phyloP scores from a whole-genome alignment of 129 eudicot species.

The Solidago caesia region DNA sequence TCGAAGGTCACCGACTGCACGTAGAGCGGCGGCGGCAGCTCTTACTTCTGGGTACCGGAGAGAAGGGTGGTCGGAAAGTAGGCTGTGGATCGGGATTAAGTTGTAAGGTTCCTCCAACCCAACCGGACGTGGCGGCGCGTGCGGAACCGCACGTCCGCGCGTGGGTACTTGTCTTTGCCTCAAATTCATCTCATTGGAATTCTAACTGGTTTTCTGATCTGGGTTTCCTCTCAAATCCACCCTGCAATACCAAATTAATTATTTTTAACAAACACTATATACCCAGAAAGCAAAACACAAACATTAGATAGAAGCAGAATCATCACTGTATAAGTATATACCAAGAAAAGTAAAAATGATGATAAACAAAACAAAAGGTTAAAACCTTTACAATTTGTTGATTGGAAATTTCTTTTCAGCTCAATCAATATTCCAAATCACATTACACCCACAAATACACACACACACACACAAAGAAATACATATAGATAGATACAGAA shows the following conservation, averaged over 20 bases:
- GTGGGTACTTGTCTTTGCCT: conserved; percentile 64
- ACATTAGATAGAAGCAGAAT: conserved; percentile 4
- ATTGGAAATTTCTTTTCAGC: background rate
- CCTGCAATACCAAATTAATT: conserved; percentile 27
- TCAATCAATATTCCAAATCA: background rate
- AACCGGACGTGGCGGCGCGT: conserved; percentile 43
- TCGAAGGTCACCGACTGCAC: conserved; percentile 69
- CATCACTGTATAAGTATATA: background rate
- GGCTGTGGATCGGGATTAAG: conserved; percentile 73
- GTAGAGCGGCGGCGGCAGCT: conserved; percentile 77
- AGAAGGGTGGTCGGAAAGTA: conserved; percentile 68
- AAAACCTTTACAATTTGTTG: background rate
- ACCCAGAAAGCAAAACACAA: background rate
- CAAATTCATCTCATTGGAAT: conserved; percentile 54
- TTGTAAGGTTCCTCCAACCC: conserved; percentile 47
- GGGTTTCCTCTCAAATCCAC: conserved; percentile 25
- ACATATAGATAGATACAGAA: conserved; percentile 4
- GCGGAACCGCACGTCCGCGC: conserved; percentile 50
- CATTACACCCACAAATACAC: background rate
- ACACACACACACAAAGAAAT: background rate
- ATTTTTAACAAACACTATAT: background rate
- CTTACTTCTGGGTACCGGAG: conserved; percentile 79
- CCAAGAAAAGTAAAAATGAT: background rate
- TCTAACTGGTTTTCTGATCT: background rate
- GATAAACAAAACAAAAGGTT: background rate